These are phyloP conservation scores for Phytophthora kernoviae DNA, from an alignment of 352 stramenopile species.

Conservation along the genomic window DNA sequence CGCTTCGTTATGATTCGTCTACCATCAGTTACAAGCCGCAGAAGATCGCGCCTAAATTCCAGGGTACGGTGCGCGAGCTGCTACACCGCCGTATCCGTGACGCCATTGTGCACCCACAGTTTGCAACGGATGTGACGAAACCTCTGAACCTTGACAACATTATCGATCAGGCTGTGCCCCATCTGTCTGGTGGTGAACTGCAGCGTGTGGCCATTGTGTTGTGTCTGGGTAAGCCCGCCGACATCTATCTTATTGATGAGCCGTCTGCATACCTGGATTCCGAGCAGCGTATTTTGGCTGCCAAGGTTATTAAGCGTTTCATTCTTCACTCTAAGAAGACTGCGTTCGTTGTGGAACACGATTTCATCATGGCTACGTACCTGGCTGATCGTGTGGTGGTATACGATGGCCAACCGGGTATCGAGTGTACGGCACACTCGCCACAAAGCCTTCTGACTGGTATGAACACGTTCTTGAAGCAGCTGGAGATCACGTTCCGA, in stretches of 20 bases:
- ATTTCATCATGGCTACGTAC: conserved; percentile 99
- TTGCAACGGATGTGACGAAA: conserved; percentile 99
- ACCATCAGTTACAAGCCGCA: conserved; percentile 99
- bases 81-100: conserved; percentile 98
- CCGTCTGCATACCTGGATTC: conserved; percentile 99
- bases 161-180: conserved; percentile 98
- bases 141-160: conserved; percentile 98
- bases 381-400: conserved; percentile 97
- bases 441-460: conserved; percentile 96
- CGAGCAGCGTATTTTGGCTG: conserved; percentile 98
- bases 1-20: conserved; percentile 83
- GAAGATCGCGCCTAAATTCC: conserved; percentile 96
- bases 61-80: conserved; percentile 97
- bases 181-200: conserved; percentile 98
- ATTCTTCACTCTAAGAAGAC: conserved; percentile 99
- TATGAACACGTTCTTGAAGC: conserved; percentile 99
- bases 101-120: conserved; percentile 98
- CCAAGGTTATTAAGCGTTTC: conserved; percentile 99
- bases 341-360: conserved; percentile 99
- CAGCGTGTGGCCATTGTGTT: conserved; percentile 99
- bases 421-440: conserved; percentile 96
- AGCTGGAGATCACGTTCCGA: conserved; percentile 99
- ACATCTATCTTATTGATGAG: conserved; percentile 99
- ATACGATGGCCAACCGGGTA: conserved; percentile 94
- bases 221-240: conserved; percentile 97